Evolutionary conservation across 768 basidiomycete species (phyloP), one percentile per base, ranked within the genome.

Genomic region (Tubosaeta sp.): DNA sequence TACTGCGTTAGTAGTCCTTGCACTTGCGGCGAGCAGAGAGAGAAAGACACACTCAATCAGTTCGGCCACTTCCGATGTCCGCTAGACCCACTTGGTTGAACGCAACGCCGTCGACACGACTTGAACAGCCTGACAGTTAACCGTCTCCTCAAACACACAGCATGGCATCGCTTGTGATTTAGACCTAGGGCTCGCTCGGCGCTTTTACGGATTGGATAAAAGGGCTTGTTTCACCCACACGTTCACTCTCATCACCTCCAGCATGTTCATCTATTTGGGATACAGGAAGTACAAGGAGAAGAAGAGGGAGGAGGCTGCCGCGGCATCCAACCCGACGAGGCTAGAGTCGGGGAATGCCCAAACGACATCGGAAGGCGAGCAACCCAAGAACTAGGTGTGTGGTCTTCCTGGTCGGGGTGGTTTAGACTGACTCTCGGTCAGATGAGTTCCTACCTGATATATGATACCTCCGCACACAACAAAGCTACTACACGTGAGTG

Each of bases 261-360:
- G 16, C 35, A 35, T 35, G 35, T 6, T 65, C 0, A 13, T 64
- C 19, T 1, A 25, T 10, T 57, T 42, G 47, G 55, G 35, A 26
- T 65, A 56, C 46, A 57, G 66, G 27, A 66, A 64, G 56, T 65
- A 68, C 61, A 63, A 63, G 46, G 53, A 50, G 16, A 33, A 57
- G 46, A 56, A 55, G 45, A 49, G 16, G 26, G 13, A 43, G 42
- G 41, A 42, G 10, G 47, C 43, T 3, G 53, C 53, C 1, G 33
- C 53, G 39, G 53, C 51, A 8, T 31, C 47, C 34, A 29, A 37
- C n/a, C 29, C 55, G 0, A 11, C 32, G 16, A 5, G 6, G 29
- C 4, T 38, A 0, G 39, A 48, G 6, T 29, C 34, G 29, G 26
- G 29, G n/a, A 32, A 33, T n/a, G 35, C 17, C 6, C 13, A 38